Conservation (phyloP, 2,329 filamentous ascomycete species). For the Fusarium sp. region DNA sequence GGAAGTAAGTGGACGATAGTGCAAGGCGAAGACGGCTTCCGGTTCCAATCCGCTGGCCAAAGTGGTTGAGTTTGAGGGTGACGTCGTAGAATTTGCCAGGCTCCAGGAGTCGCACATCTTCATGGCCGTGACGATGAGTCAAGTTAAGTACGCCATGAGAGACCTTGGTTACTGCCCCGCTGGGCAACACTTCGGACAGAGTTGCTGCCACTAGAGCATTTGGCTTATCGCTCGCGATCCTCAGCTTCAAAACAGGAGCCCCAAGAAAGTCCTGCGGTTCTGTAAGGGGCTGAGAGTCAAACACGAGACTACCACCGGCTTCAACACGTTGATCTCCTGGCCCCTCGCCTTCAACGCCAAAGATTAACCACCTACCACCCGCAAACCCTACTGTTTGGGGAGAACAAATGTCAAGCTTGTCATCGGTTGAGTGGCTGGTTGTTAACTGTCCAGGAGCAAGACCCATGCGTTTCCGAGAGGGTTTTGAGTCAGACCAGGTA, state of each 20-base stretch:
- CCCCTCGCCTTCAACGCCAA: slow-evolving; percentile 8
- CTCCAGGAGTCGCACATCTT: slow-evolving; percentile 1
- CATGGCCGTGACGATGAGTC: slow-evolving; percentile 1
- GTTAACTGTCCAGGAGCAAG: not conserved
- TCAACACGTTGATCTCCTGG: slow-evolving; percentile 9
- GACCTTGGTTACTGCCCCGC: slow-evolving; percentile 1
- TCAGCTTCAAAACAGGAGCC: not conserved
- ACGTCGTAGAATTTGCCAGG: not conserved
- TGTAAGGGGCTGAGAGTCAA: not conserved
- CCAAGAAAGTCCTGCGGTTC: not conserved
- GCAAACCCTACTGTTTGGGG: slow-evolving; percentile 13
- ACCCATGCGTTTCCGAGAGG: rapidly evolving
- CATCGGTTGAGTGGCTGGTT: rapidly evolving
- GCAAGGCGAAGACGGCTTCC: slow-evolving; percentile 8
- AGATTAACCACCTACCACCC: slow-evolving; percentile 7
- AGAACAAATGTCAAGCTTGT: not conserved
- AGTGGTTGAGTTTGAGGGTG: not conserved
- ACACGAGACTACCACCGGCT: slow-evolving; percentile 1
- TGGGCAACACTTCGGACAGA: slow-evolving; percentile 4
- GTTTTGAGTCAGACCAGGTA: not conserved
- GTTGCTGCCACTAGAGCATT: slow-evolving; percentile 6
- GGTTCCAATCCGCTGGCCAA: not conserved
- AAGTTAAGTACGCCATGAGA: slow-evolving; percentile 11
- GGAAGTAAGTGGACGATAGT: slow-evolving; percentile 5
- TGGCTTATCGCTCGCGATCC: not conserved